Evolutionary conservation across 2,329 filamentous ascomycete genomes (phyloP).

Genomic region (Colletotrichum sp.): DNA sequence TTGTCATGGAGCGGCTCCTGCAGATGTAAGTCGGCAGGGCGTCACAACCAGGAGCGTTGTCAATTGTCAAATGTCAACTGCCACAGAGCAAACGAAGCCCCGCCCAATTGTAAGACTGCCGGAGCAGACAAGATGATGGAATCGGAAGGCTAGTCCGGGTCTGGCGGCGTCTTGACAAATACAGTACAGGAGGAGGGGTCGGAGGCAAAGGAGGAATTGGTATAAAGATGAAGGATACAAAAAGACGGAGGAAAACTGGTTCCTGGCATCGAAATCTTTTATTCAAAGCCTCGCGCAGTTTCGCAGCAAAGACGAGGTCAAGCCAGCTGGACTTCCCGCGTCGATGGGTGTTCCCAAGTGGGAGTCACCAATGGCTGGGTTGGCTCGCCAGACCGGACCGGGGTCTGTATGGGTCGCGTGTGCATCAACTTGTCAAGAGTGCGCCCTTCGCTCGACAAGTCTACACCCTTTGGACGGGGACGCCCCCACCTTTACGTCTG

Average conservation of each 20-base stretch:
- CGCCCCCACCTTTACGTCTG: slow-evolving; percentile 1
- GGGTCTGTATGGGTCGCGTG: slow-evolving; percentile 18
- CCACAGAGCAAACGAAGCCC: slow-evolving; percentile 8
- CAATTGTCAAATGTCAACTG: neutral
- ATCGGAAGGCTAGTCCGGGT: neutral
- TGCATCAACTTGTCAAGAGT: slow-evolving; percentile 21
- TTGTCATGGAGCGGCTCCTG: neutral
- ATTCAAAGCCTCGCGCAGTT: neutral
- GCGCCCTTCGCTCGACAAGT: slow-evolving; percentile 20
- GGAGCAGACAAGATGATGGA: neutral
- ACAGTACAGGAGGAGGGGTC: neutral
- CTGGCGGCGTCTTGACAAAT: slow-evolving; percentile 1
- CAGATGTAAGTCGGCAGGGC: slow-evolving; percentile 12
- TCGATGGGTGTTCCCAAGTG: slow-evolving; percentile 8
- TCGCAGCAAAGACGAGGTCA: neutral
- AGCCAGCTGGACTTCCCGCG: slow-evolving; percentile 5
- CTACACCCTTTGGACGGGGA: slow-evolving; percentile 17
- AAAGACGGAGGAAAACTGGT: neutral
- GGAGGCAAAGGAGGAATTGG: slow-evolving; percentile 19
- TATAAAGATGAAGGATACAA: slow-evolving; percentile 14
- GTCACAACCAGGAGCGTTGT: neutral
- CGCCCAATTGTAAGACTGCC: slow-evolving; percentile 5
- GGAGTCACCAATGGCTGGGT: slow-evolving; percentile 17
- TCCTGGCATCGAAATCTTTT: slow-evolving; percentile 15
- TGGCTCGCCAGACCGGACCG: slow-evolving; percentile 14